A percentile compares a stretch with the other conserved stretches of the same genome.
phyloP scores from a whole-genome alignment of 805 yeast species.

The Yarrowia keelungensis region DNA sequence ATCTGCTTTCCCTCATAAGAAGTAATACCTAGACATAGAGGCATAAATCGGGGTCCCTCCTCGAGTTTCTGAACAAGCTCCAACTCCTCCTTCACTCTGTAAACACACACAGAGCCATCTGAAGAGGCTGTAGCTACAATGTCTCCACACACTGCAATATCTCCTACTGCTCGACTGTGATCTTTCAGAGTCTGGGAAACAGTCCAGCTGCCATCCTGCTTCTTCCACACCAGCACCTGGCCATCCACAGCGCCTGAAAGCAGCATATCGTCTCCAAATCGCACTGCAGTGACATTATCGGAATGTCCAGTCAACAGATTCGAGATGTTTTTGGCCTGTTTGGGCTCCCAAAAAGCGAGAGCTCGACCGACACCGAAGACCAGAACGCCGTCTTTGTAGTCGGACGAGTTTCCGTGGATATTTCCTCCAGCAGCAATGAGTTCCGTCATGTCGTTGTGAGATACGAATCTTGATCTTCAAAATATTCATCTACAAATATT shows the following conservation, averaged over 20 bases:
- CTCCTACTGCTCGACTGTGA: slow-evolving; percentile 61
- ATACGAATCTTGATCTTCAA: background rate
- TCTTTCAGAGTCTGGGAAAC: slow-evolving; percentile 50
- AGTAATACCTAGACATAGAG: slow-evolving; percentile 45
- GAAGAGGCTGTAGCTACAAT: slow-evolving; percentile 69
- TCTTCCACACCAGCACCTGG: slow-evolving; percentile 64
- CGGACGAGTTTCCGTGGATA: slow-evolving; percentile 45
- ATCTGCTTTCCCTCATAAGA: slow-evolving; percentile 41
- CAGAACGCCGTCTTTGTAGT: slow-evolving; percentile 54
- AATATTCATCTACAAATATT: background rate
- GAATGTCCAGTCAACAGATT: slow-evolving; percentile 19
- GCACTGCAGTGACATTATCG: slow-evolving; percentile 38
- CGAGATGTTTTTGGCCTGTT: slow-evolving; percentile 15
- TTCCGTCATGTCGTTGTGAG: slow-evolving; percentile 21
- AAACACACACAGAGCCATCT: slow-evolving; percentile 57
- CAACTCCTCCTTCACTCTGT: slow-evolving; percentile 30
- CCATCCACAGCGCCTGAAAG: slow-evolving; percentile 76
- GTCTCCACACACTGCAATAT: slow-evolving; percentile 55
- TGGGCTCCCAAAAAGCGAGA: slow-evolving; percentile 45
- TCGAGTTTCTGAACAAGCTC: slow-evolving; percentile 37
- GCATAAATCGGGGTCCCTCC: slow-evolving; percentile 46
- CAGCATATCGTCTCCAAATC: slow-evolving; percentile 51
- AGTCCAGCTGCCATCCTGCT: slow-evolving; percentile 39
- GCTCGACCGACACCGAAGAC: slow-evolving; percentile 45
- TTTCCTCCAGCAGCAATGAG: slow-evolving; percentile 44